phyloP scores from a whole-genome alignment of 768 basidiomycete genomes.

The Dacryopinax primogenitus region DNA sequence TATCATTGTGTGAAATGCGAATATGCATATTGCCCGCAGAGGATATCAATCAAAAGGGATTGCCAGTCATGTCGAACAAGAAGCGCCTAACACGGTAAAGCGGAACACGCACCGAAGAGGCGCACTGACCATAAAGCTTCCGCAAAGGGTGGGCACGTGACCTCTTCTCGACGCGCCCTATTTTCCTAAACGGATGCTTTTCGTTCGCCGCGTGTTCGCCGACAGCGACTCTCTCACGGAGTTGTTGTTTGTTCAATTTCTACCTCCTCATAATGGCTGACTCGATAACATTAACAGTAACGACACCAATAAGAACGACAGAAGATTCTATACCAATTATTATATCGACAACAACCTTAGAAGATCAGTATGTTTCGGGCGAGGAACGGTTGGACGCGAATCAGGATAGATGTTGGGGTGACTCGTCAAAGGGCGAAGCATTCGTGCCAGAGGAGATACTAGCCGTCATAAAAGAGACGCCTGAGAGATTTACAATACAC shows the following conservation, averaged over 20 bases:
- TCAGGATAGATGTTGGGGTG: background rate
- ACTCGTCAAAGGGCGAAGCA: background rate
- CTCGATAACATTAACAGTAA: background rate
- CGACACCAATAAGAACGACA: constrained; percentile 1
- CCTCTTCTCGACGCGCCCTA: background rate
- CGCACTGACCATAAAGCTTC: background rate
- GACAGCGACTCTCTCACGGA: background rate
- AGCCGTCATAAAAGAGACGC: background rate
- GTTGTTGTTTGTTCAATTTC: background rate
- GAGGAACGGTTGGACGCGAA: background rate
- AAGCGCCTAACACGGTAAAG: background rate
- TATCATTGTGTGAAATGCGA: background rate
- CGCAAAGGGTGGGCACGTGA: background rate
- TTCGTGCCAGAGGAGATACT: background rate
- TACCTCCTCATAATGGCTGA: background rate
- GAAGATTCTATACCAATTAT: background rate
- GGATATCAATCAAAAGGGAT: background rate
- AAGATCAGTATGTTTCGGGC: background rate
- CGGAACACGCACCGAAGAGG: background rate
- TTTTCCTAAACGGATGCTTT: background rate
- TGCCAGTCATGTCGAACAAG: background rate
- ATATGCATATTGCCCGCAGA: too few species aligned
- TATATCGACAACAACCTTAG: background rate
- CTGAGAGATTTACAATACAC: background rate
- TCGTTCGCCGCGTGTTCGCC: background rate